Conservation (phyloP, 495 filamentous ascomycete species). For the Penicillium canariense region DNA sequence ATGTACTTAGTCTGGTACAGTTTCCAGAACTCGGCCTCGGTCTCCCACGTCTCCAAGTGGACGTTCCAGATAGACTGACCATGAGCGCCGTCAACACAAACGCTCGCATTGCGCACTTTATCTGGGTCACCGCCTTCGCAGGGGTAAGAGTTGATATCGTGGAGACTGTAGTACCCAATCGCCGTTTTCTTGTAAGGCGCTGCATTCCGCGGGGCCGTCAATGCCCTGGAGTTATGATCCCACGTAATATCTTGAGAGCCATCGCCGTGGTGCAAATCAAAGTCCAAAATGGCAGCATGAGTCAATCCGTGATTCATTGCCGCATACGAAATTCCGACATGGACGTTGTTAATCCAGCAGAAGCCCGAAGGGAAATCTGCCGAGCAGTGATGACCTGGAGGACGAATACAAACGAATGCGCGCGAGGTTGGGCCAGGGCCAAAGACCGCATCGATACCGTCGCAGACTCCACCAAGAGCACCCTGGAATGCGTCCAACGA, state of each 20-base stretch:
- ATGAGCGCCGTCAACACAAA: conserved; percentile 90
- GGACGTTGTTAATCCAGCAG: conserved; percentile 98
- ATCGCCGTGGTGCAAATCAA: conserved; percentile 95
- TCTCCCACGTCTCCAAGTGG: conserved; percentile 87
- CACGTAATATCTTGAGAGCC: conserved; percentile 91
- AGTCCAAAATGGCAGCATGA: conserved; percentile 94
- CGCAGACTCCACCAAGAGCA: conserved; percentile 82
- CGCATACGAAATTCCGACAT: conserved; percentile 91
- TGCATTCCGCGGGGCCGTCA: conserved; percentile 59
- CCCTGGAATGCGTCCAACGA: conserved; percentile 87
- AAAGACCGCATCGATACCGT: conserved; percentile 87
- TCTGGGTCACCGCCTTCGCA: conserved; percentile 87
- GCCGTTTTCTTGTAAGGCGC: conserved; percentile 72
- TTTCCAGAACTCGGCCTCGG: conserved; percentile 78
- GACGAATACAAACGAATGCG: conserved; percentile 81
- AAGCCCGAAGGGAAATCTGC: conserved; percentile 86
- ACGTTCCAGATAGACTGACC: conserved; percentile 94
- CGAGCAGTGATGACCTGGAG: conserved; percentile 93
- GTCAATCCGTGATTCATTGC: conserved; percentile 78
- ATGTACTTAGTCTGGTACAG: conserved; percentile 77
- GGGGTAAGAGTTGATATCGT: conserved; percentile 97
- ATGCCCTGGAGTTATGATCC: conserved; percentile 69
- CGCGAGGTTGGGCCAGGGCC: conserved; percentile 54
- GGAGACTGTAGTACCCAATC: conserved; percentile 92
- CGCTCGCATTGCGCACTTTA: conserved; percentile 85